Evolutionary conservation across 2,329 filamentous ascomycete species (phyloP), one percentile per base, ranked within the genome.

Genomic region (Pseudonectria buxi): DNA sequence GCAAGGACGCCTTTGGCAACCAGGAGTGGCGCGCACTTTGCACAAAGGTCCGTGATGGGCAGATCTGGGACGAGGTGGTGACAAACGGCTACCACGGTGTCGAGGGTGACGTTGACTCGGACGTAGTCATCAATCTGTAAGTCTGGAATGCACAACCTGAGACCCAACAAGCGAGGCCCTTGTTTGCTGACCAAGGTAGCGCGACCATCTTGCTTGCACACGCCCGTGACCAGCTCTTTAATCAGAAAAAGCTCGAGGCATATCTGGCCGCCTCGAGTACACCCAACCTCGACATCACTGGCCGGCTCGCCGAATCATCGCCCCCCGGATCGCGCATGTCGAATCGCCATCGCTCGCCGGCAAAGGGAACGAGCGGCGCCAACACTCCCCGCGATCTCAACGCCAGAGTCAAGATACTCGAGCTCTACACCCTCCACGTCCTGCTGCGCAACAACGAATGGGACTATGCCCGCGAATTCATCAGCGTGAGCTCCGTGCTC

Each of bases 61-160:
- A 80, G 30, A 75, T 96, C n/a, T 98, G 92, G 92, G 87, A 95
- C 46, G 86, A 94, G 46, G 85, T 96, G 3, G 83, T 94, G 38
- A 74, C 76, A 49, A 81, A 86, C 55, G 90, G 90, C 6, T 96
- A 96, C 61, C 81, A 84, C 49, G 88, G 88, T 16, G 72, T 81
- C 32, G 90, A 96, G 61, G 88, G 86, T 13, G 86, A 89, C 45
- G 87, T 96, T 10, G 92, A 98, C 62, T 81, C 87, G 2, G 92
- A 98, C 54, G 90, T 98, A 7, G 87, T 98, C 16, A 85, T 90
- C 42, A 90, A 89, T 52, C 61, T 94, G 83, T 88, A 64, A 63
- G 79, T 61, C 24, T 40, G 33, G 32, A 40, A 37, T 48, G 33
- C 30, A 14, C 28, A 26, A 25, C 26, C 28, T 14, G 30, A 37